phyloP scores from a whole-genome alignment of 2,329 filamentous ascomycete species.

The Canariomyces notabilis region DNA sequence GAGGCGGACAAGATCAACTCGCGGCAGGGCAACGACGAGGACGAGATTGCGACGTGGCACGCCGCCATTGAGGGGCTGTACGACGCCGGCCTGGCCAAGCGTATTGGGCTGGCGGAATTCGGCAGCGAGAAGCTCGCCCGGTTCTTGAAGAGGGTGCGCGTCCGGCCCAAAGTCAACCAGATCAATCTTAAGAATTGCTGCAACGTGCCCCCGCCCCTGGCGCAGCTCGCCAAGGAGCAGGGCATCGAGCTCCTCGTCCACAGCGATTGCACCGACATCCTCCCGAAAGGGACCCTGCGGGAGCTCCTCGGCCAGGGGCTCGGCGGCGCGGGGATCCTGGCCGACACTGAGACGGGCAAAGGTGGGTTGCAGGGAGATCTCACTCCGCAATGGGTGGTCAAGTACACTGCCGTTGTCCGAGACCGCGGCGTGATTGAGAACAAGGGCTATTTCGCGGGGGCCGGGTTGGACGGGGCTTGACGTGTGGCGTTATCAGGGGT shows the following conservation, averaged over 20 bases:
- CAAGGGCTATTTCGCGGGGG: conserved; percentile 93
- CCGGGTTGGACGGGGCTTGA: conserved; percentile 54
- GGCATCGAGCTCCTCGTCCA: conserved; percentile 87
- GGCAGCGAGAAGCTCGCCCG: conserved; percentile 75
- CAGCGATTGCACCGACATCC: conserved; percentile 86
- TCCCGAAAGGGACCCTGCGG: conserved; percentile 77
- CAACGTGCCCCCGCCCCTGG: conserved; percentile 83
- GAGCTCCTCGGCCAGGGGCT: conserved; percentile 73
- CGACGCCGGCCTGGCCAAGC: conserved; percentile 62
- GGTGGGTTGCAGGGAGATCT: conserved; percentile 70
- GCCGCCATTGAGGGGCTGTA: conserved; percentile 70
- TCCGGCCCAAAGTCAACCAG: conserved; percentile 82
- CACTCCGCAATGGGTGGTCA: conserved; percentile 87
- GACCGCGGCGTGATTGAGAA: conserved; percentile 95
- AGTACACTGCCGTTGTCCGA: conserved; percentile 93
- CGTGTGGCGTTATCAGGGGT: not conserved
- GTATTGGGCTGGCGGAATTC: conserved; percentile 86
- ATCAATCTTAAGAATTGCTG: conserved; percentile 97
- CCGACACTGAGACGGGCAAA: conserved; percentile 39
- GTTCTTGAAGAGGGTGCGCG: conserved; percentile 65
- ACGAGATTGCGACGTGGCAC: conserved; percentile 64
- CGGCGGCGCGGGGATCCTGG: conserved; percentile 70
- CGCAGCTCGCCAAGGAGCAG: conserved; percentile 75
- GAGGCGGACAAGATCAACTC: conserved; percentile 61
- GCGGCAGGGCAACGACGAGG: conserved; percentile 59